Evolutionary conservation across 768 basidiomycete species (phyloP).

Genomic region (Chalciporus sphaerocephalus): DNA sequence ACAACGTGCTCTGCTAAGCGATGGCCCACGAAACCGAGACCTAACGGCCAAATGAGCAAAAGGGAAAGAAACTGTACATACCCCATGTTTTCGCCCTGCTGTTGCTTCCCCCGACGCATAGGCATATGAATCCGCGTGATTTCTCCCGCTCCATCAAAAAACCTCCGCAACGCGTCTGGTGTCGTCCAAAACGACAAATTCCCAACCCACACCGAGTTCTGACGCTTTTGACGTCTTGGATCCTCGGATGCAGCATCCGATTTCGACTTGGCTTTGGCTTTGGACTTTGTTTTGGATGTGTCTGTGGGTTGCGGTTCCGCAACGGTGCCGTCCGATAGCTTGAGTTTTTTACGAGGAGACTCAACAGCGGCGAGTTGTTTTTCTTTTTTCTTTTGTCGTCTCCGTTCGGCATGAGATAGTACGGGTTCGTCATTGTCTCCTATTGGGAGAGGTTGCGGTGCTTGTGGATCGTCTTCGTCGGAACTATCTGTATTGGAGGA

Average conservation of each 20-base stretch:
- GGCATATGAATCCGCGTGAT: slow-evolving; percentile 87
- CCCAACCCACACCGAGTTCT: slow-evolving; percentile 94
- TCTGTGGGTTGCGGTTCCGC: background rate
- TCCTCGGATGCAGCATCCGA: slow-evolving; percentile 5
- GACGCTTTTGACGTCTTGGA: slow-evolving; percentile 44
- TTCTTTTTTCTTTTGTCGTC: slow-evolving; percentile 53
- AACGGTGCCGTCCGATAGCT: slow-evolving; percentile 31
- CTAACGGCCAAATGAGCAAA: background rate
- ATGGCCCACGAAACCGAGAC: background rate
- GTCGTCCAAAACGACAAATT: slow-evolving; percentile 91
- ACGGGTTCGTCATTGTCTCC: slow-evolving; percentile 39
- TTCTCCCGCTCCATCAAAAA: slow-evolving; percentile 69
- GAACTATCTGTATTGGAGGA: slow-evolving; percentile 10
- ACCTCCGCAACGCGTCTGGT: slow-evolving; percentile 58
- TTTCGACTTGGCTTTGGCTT: background rate
- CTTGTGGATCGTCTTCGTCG: slow-evolving; percentile 9
- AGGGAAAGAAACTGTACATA: slow-evolving; percentile 35
- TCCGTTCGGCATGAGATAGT: slow-evolving; percentile 72
- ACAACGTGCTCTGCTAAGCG: background rate
- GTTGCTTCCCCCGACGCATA: slow-evolving; percentile 54
- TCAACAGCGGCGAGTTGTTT: slow-evolving; percentile 3
- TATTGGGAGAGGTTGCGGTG: slow-evolving; percentile 1
- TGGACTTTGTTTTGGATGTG: slow-evolving; percentile 2
- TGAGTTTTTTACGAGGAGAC: slow-evolving; percentile 42
- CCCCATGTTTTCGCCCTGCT: slow-evolving; percentile 74